Evolutionary conservation across 352 stramenopile species (phyloP).

Genomic region (Globisporangium perplexum): DNA sequence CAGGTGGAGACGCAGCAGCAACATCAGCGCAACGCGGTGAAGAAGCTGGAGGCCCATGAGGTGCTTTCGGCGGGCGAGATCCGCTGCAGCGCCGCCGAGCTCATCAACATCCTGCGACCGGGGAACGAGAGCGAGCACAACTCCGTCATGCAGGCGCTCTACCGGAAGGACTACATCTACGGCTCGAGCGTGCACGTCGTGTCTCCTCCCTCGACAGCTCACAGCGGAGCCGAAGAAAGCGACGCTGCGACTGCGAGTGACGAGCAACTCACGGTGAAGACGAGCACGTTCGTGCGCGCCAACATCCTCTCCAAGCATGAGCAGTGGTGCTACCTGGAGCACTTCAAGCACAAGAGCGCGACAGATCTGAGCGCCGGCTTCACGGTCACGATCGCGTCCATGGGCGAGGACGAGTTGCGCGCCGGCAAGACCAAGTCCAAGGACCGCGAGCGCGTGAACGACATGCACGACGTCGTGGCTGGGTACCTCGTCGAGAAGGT

Average conservation of each 20-base stretch:
- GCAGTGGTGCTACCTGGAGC: slow-evolving; percentile 14
- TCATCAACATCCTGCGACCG: slow-evolving; percentile 7
- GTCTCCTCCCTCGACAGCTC: background rate
- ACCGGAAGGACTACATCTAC: slow-evolving; percentile 29
- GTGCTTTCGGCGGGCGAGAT: slow-evolving; percentile 8
- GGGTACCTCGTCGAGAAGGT: slow-evolving; percentile 29
- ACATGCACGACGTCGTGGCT: slow-evolving; percentile 17
- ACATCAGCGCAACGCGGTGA: background rate
- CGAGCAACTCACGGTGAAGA: slow-evolving; percentile 14
- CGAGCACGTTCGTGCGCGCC: slow-evolving; percentile 12
- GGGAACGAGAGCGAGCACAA: slow-evolving; percentile 9
- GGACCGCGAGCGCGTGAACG: slow-evolving; percentile 18
- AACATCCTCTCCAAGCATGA: slow-evolving; percentile 10
- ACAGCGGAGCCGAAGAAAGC: background rate
- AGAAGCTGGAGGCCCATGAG: slow-evolving; percentile 4
- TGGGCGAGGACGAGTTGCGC: slow-evolving; percentile 26
- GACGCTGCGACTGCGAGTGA: background rate
- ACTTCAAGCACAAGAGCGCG: slow-evolving; percentile 7
- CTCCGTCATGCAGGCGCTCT: slow-evolving; percentile 7
- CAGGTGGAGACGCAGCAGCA: slow-evolving; percentile 2
- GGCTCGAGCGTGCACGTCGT: slow-evolving; percentile 19
- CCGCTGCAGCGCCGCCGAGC: slow-evolving; percentile 7
- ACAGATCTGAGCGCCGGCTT: slow-evolving; percentile 14
- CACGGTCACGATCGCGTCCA: slow-evolving; percentile 24
- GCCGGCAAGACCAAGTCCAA: slow-evolving; percentile 21